Evolutionary conservation across 306 rosid species (phyloP).

Genomic region (Lupinus albus): DNA sequence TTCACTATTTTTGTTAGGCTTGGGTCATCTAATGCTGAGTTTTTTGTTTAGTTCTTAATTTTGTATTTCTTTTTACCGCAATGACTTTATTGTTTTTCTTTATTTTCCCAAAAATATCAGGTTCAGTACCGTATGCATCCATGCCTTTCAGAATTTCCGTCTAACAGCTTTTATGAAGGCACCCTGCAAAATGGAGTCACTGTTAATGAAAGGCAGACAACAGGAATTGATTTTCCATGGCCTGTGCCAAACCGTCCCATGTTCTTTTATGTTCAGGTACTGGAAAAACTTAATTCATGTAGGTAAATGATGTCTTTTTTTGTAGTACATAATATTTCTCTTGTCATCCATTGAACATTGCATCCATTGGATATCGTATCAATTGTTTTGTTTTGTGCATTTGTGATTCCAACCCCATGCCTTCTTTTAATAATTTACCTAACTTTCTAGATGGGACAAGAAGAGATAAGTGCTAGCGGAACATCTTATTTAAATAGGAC

Average conservation of each 20-base stretch:
- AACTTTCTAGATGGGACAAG: slow-evolving; percentile 94
- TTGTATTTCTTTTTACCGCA: neutral
- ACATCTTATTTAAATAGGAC: slow-evolving; percentile 97
- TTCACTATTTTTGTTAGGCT: slow-evolving; percentile 7
- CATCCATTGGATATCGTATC: neutral
- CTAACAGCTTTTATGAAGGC: slow-evolving; percentile 98
- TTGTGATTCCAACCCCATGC: neutral
- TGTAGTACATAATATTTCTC: slow-evolving; percentile 14
- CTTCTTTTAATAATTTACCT: slow-evolving; percentile 15
- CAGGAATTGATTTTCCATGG: slow-evolving; percentile 99
- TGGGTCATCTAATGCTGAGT: slow-evolving; percentile 15
- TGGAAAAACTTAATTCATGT: slow-evolving; percentile 5
- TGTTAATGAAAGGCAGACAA: slow-evolving; percentile 84
- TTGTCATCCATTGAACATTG: neutral
- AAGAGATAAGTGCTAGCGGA: slow-evolving; percentile 98
- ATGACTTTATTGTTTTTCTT: slow-evolving; percentile 1
- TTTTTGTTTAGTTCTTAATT: slow-evolving; percentile 14
- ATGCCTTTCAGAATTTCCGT: slow-evolving; percentile 92
- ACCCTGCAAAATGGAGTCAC: slow-evolving; percentile 98
- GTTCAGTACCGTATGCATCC: slow-evolving; percentile 99
- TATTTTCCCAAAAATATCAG: slow-evolving; percentile 51
- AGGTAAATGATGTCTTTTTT: slow-evolving; percentile 9
- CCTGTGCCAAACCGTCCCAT: slow-evolving; percentile 99
- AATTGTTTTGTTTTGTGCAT: neutral
- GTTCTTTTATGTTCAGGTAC: slow-evolving; percentile 98